phyloP scores from a whole-genome alignment of 768 basidiomycete species.

The Pholiota microspora region DNA sequence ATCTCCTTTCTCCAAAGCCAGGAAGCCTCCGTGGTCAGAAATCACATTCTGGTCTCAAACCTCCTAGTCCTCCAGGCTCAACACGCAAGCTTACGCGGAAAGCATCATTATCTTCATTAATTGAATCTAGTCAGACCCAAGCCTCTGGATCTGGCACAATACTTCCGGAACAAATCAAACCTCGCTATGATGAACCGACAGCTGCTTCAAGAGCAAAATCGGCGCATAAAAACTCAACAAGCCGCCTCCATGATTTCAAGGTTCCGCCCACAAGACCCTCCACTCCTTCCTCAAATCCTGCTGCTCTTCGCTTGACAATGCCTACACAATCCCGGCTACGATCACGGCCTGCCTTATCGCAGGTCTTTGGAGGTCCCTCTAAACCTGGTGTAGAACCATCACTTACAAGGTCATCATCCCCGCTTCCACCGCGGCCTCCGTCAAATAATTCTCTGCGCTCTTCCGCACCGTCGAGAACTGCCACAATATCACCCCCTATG shows the following conservation, averaged over 20 bases:
- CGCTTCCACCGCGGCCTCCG: conserved; percentile 57
- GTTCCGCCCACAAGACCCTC: conserved; percentile 77
- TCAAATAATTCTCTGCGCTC: conserved; percentile 48
- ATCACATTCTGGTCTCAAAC: conserved; percentile 79
- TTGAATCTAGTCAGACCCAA: conserved; percentile 58
- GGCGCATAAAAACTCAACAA: conserved; percentile 57
- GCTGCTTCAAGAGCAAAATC: conserved; percentile 79
- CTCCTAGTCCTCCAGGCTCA: conserved; percentile 65
- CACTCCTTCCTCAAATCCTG: conserved; percentile 77
- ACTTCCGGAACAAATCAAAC: conserved; percentile 34
- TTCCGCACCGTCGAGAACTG: conserved; percentile 19
- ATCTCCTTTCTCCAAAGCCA: conserved; percentile 64
- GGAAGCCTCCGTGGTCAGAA: conserved; percentile 81
- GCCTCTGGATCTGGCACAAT: conserved; percentile 50
- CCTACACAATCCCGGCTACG: conserved; percentile 79
- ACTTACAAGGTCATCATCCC: conserved; percentile 51
- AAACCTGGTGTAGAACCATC: conserved; percentile 32
- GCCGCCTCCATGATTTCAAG: conserved; percentile 63
- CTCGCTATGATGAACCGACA: conserved; percentile 75
- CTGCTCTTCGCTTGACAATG: conserved; percentile 81
- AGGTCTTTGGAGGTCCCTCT: conserved; percentile 61
- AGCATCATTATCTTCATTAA: conserved; percentile 74
- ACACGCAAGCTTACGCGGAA: conserved; percentile 68
- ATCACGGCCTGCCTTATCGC: conserved; percentile 71
- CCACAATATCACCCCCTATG: conserved; percentile 32